Evolutionary conservation across 2,329 filamentous ascomycete species (phyloP).

Genomic region (Bipolaris bicolor): DNA sequence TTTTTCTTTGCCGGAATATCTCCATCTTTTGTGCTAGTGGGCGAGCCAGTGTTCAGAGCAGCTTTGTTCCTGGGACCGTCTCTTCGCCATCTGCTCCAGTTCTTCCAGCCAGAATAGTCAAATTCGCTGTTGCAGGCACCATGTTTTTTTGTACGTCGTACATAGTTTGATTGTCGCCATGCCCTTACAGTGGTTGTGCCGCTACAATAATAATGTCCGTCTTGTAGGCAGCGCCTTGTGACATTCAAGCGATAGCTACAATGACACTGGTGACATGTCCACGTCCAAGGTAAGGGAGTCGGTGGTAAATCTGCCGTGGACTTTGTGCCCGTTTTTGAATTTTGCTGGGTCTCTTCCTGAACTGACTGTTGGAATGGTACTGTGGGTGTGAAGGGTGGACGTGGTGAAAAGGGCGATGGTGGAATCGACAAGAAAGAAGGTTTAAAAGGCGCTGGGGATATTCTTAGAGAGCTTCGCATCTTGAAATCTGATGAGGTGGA

Average conservation of each 20-base stretch:
- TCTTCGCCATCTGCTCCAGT: constrained; percentile 54
- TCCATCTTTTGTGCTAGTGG: not conserved
- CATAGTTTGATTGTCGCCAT: constrained; percentile 29
- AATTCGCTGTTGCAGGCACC: constrained; percentile 58
- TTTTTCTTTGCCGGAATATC: constrained; percentile 11
- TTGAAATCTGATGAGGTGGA: not conserved
- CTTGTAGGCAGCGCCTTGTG: constrained; percentile 60
- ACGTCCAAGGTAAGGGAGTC: constrained; percentile 55
- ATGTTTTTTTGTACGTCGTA: constrained; percentile 34
- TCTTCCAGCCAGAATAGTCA: constrained; percentile 60
- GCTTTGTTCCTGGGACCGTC: constrained; percentile 10
- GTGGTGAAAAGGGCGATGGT: constrained; percentile 53
- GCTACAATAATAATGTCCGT: constrained; percentile 62
- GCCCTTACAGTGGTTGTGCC: constrained; percentile 51
- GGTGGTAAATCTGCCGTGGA: constrained; percentile 26
- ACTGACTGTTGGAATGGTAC: constrained; percentile 1
- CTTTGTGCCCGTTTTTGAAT: constrained; percentile 22
- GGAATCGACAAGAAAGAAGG: constrained; percentile 53
- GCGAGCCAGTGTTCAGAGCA: not conserved
- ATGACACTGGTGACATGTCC: constrained; percentile 61
- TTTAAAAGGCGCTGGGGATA: constrained; percentile 51
- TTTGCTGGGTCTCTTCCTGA: not conserved
- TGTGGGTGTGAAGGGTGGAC: constrained; percentile 29
- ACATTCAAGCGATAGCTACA: constrained; percentile 56
- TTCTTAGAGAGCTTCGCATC: constrained; percentile 20